Conservation (phyloP, 805 yeast species). For the Zygosaccharomyces gambellarensis region DNA sequence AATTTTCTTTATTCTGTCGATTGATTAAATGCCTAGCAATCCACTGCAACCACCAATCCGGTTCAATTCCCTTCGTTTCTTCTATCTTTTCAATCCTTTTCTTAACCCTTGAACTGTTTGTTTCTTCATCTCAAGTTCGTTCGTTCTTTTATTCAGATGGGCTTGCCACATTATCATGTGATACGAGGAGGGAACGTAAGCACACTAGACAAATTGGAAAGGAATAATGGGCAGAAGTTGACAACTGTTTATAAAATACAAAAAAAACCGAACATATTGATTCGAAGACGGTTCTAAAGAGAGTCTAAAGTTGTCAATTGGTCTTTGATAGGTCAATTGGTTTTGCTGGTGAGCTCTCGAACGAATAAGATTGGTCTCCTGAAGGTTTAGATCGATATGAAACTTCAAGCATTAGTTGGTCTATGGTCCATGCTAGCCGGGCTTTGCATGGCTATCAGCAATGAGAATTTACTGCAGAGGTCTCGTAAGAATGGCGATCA, state of each 20-base stretch:
- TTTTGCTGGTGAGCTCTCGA: background rate
- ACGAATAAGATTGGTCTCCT: background rate
- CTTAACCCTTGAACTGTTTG: background rate
- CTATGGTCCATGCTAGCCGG: slow-evolving; percentile 7
- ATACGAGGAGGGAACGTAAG: background rate
- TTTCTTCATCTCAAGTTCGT: background rate
- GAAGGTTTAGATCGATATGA: slow-evolving; percentile 3
- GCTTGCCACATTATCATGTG: slow-evolving; percentile 5
- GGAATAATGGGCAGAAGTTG: background rate
- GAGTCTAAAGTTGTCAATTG: background rate
- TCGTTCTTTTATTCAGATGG: background rate
- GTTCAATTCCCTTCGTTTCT: background rate
- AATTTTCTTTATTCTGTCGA: background rate
- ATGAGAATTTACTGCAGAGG: slow-evolving; percentile 25
- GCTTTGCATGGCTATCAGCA: slow-evolving; percentile 17
- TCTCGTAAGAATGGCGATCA: slow-evolving; percentile 32
- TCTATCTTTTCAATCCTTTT: background rate
- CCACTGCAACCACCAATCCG: background rate
- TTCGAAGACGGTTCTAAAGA: background rate
- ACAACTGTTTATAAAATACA: background rate
- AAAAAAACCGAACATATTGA: background rate
- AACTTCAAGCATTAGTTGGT: slow-evolving; percentile 6
- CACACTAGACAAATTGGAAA: background rate
- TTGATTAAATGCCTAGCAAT: background rate
- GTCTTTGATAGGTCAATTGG: background rate